These are phyloP conservation scores for Cutaneotrichosporon cyanovorans DNA, from an alignment of 1,284 basidiomycete genomes.

Conservation along the genomic window DNA sequence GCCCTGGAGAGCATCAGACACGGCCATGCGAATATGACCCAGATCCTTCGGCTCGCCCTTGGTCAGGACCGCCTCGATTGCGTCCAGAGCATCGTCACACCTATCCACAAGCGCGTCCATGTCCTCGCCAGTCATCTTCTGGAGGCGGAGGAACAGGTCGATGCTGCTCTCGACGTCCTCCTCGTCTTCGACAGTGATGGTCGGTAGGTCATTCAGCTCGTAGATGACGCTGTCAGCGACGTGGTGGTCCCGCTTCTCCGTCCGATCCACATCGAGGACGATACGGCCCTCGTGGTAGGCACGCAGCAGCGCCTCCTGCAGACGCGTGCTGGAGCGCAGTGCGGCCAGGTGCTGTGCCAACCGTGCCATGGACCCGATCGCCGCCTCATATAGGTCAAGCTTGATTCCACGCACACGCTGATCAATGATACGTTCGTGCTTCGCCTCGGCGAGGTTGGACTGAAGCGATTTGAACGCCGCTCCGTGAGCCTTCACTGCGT, in stretches of 20 bases:
- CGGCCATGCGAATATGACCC: conserved; percentile 52
- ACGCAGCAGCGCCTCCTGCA: conserved; percentile 70
- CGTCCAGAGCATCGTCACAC: conserved; percentile 41
- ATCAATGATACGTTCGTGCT: conserved; percentile 64
- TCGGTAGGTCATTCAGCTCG: conserved; percentile 47
- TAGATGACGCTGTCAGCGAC: conserved; percentile 26
- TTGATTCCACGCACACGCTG: conserved; percentile 47
- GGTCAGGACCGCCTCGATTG: conserved; percentile 32
- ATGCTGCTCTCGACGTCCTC: conserved; percentile 59
- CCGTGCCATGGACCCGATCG: conserved; percentile 70
- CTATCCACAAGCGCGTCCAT: conserved; percentile 67
- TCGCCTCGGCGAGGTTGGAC: conserved; percentile 71
- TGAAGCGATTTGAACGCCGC: conserved; percentile 79
- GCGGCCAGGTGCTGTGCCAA: conserved; percentile 87
- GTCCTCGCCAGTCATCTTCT: conserved; percentile 73
- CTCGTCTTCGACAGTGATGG: conserved; percentile 25
- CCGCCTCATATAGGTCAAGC: conserved; percentile 67
- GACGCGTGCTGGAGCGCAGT: conserved; percentile 66
- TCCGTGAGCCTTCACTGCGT: conserved; percentile 72
- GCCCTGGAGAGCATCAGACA: conserved; percentile 60
- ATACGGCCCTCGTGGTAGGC: conserved; percentile 57
- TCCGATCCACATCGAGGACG: conserved; percentile 34
- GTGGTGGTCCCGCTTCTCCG: conserved; percentile 11
- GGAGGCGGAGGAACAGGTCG: conserved; percentile 69
- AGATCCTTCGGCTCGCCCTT: conserved; percentile 4